A percentile compares a stretch with the other conserved stretches of the same genome.
Evolutionary conservation across 2,329 filamentous ascomycete genomes (phyloP).

Genomic region (Fusarium pininemorale): DNA sequence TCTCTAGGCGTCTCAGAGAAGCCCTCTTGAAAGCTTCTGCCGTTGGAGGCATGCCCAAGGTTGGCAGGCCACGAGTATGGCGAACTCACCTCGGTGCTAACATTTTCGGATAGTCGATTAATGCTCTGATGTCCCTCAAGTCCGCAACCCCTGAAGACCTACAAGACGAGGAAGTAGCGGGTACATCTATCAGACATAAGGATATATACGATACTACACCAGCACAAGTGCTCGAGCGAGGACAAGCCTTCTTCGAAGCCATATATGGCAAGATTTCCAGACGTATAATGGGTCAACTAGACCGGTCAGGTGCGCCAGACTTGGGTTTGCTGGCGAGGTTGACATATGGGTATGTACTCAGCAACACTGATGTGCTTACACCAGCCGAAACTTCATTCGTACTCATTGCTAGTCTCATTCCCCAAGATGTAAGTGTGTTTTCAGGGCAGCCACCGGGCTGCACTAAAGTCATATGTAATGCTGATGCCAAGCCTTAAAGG

Average conservation of each 20-base stretch:
- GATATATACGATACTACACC: slow-evolving; percentile 34
- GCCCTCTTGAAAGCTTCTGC: slow-evolving; percentile 41
- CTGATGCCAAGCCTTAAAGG: slow-evolving; percentile 22
- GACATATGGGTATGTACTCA: slow-evolving; percentile 41
- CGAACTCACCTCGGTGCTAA: slow-evolving; percentile 1
- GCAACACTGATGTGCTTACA: slow-evolving; percentile 39
- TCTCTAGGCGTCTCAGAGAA: slow-evolving; percentile 37
- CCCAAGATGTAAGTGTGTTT: slow-evolving; percentile 37
- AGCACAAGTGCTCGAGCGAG: slow-evolving; percentile 27
- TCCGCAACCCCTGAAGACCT: slow-evolving; percentile 37
- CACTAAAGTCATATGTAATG: background rate
- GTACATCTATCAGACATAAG: slow-evolving; percentile 11
- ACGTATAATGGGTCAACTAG: slow-evolving; percentile 42
- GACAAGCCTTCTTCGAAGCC: slow-evolving; percentile 35
- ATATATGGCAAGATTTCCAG: slow-evolving; percentile 40
- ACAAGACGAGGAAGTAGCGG: slow-evolving; percentile 19
- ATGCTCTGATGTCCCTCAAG: slow-evolving; percentile 37
- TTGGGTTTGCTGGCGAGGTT: slow-evolving; percentile 39
- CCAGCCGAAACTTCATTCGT: slow-evolving; percentile 39
- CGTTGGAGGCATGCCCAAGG: slow-evolving; percentile 41
- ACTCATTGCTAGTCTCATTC: slow-evolving; percentile 42
- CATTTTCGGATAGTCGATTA: slow-evolving; percentile 32
- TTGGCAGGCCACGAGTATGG: background rate
- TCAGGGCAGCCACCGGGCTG: background rate
- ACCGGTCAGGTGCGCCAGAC: slow-evolving; percentile 39